phyloP scores from a whole-genome alignment of 148 eudicot species.

The Cornus kousa region DNA sequence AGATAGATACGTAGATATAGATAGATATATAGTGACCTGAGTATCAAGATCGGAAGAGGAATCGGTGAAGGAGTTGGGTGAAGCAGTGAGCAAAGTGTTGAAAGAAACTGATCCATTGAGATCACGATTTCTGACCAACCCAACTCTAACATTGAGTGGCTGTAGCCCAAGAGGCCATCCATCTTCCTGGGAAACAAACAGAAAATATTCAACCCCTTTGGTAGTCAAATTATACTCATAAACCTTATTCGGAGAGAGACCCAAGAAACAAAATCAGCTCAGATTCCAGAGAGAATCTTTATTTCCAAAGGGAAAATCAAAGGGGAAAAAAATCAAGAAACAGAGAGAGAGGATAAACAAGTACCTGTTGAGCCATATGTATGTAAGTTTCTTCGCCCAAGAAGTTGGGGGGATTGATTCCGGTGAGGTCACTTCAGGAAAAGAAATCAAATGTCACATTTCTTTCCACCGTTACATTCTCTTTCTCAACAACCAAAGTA shows the following conservation, averaged over 20 bases:
- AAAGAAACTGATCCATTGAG: constrained; percentile 43
- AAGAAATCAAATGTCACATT: neutral
- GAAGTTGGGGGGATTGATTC: neutral
- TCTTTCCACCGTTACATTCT: neutral
- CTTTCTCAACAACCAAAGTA: neutral
- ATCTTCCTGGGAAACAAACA: constrained; percentile 38
- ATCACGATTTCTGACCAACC: constrained; percentile 34
- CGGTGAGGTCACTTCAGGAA: constrained; percentile 10
- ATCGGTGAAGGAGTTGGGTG: constrained; percentile 30
- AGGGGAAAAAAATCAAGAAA: neutral
- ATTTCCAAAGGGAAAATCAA: neutral
- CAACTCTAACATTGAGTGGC: constrained; percentile 42
- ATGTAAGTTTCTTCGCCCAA: neutral
- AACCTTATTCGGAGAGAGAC: neutral
- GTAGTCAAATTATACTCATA: neutral
- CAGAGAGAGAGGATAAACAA: neutral
- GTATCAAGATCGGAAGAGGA: constrained; percentile 50
- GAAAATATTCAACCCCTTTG: neutral
- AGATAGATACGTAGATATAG: neutral
- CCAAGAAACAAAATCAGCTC: neutral
- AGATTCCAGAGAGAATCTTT: neutral
- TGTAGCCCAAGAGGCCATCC: constrained; percentile 73
- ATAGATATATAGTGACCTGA: constrained; percentile 25
- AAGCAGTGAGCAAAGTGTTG: constrained; percentile 41
- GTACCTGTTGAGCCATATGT: constrained; percentile 36